Conservation (phyloP, 805 yeast genomes). For the Saturnispora diversa region DNA sequence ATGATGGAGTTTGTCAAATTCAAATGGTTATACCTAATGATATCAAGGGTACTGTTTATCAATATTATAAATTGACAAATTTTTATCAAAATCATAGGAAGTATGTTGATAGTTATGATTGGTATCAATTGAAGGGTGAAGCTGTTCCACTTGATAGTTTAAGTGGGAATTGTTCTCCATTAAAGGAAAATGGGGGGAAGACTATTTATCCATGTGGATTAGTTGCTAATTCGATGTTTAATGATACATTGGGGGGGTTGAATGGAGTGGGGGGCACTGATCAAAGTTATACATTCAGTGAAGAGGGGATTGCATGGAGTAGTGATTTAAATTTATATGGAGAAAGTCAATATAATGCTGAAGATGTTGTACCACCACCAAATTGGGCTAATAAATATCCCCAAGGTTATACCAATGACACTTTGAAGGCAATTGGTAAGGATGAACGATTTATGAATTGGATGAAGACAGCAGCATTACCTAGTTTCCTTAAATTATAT, state of each 20-base stretch:
- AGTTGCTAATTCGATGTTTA: slow-evolving; percentile 86
- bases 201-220: slow-evolving; percentile 85
- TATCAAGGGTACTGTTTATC: slow-evolving; percentile 60
- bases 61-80: slow-evolving; percentile 82
- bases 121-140: slow-evolving; percentile 70
- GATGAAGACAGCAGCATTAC: slow-evolving; percentile 96
- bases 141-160: slow-evolving; percentile 50
- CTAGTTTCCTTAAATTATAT: slow-evolving; percentile 79
- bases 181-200: slow-evolving; percentile 33
- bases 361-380: slow-evolving; percentile 86
- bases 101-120: slow-evolving; percentile 78
- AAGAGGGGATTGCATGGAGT: slow-evolving; percentile 74
- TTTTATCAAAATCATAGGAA: slow-evolving; percentile 94
- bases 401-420: slow-evolving; percentile 77
- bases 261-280: slow-evolving; percentile 23
- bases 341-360: slow-evolving; percentile 57
- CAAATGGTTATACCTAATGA: slow-evolving; percentile 67
- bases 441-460: slow-evolving; percentile 91
- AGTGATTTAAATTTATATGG: slow-evolving; percentile 67
- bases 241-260: slow-evolving; percentile 68
- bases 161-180: slow-evolving; percentile 46
- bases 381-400: slow-evolving; percentile 80
- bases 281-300: slow-evolving; percentile 36
- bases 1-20: slow-evolving; percentile 48
- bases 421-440: slow-evolving; percentile 63